phyloP scores from a whole-genome alignment of 2,329 filamentous ascomycete genomes.

The Botrytis paeoniae region DNA sequence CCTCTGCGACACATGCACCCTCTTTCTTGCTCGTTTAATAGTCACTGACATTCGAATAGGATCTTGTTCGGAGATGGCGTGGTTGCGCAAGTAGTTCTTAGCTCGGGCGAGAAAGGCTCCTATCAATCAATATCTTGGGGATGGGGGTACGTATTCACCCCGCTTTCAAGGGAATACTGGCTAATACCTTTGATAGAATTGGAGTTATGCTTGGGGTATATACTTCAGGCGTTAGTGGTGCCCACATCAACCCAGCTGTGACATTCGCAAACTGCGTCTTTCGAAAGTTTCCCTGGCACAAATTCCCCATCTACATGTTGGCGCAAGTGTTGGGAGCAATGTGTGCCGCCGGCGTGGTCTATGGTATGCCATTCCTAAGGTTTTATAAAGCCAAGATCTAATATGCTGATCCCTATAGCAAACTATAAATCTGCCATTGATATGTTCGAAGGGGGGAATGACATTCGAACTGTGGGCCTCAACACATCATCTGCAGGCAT shows the following conservation, averaged over 20 bases:
- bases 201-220: slow-evolving; percentile 72
- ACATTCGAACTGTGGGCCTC: slow-evolving; percentile 58
- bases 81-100: slow-evolving; percentile 65
- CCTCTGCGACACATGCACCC: not conserved
- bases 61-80: slow-evolving; percentile 64
- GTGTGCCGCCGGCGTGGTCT: slow-evolving; percentile 51
- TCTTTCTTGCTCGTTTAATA: not conserved
- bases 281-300: slow-evolving; percentile 65
- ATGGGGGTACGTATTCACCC: slow-evolving; percentile 30
- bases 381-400: not conserved
- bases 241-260: slow-evolving; percentile 68
- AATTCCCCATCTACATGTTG: slow-evolving; percentile 63
- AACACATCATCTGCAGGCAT: slow-evolving; percentile 57
- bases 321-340: slow-evolving; percentile 68
- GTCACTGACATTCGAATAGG: not conserved
- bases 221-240: slow-evolving; percentile 59
- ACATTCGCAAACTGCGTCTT: slow-evolving; percentile 61
- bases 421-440: slow-evolving; percentile 67
- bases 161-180: not conserved
- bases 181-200: slow-evolving; percentile 43
- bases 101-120: slow-evolving; percentile 26
- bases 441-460: slow-evolving; percentile 58
- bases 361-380: slow-evolving; percentile 22
- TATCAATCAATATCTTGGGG: slow-evolving; percentile 37
- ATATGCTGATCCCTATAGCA: slow-evolving; percentile 34